Conservation (phyloP, 345 rosid species). For the Rhodomyrtus tomentosa region DNA sequence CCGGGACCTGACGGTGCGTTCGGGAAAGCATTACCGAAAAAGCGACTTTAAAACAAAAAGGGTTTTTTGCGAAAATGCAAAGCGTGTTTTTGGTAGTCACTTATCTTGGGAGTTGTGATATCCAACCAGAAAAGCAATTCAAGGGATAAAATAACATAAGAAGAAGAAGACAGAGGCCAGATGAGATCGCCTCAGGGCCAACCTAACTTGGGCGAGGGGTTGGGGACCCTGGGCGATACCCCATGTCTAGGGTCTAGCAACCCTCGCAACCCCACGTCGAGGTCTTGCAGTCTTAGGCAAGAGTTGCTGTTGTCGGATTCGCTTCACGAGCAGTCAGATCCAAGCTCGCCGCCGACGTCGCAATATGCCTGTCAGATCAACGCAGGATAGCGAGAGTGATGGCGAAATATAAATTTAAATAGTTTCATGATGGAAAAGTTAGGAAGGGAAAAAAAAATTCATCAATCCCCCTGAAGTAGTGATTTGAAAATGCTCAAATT, state of each 20-base stretch:
- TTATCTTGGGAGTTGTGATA: background rate
- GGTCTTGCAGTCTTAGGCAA: no score
- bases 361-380: rapidly evolving
- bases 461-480: background rate
- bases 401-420: background rate
- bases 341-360: background rate
- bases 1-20: background rate
- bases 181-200: background rate
- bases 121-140: background rate
- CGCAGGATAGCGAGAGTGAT: background rate
- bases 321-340: background rate
- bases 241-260: no score
- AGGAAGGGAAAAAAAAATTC: background rate
- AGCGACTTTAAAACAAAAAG: background rate
- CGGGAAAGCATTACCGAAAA: background rate
- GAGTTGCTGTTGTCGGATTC: background rate
- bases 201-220: no score
- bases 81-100: background rate
- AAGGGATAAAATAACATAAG: background rate
- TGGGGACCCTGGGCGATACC: no score
- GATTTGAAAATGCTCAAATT: background rate
- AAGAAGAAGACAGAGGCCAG: background rate
- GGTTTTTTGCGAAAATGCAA: background rate
- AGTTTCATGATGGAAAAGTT: background rate
- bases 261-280: no score